Evolutionary conservation across 768 basidiomycete genomes (phyloP), one percentile per base, ranked within the genome.

Genomic region (Exsudoporus frostii): DNA sequence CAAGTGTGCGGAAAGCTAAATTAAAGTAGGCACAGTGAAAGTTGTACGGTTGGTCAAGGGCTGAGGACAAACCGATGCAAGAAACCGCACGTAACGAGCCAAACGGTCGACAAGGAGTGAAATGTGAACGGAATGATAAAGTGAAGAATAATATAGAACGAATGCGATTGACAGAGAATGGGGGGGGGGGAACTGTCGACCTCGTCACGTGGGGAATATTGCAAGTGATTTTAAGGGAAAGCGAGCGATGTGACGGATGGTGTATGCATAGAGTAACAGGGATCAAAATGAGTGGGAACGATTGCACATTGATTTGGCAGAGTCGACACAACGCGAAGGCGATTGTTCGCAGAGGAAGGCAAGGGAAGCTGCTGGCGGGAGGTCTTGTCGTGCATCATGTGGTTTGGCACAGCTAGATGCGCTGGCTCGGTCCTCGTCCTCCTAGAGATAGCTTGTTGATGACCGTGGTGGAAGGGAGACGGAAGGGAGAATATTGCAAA

Each of bases 61-160:
- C 45, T 24, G 34, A 48, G 22, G 55, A 66, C 66, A 58, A 65
- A 64, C 64, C 61, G 58, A 61, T 50, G 62, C 66, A 72, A 70
- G 56, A 63, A 66, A 65, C 61, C 65, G 58, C 67, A 63, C 63
- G 69, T 57, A 61, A 71, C 69, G 66, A 57, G 62, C 64, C 67
- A 64, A 64, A 63, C 60, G 64, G 65, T 65, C 74, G 65, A 72
- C 70, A 71, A 64, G 61, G 66, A 61, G 56, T 53, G 60, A 62
- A 55, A 49, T 57, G 54, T 59, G 58, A 70, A 76, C 73, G 73
- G 75, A 75, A 76, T 73, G 78, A 84, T 88, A 86, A 87, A 78
- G 75, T 85, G 85, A 86, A 82, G 79, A 88, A 89, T 89, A 89
- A 90, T 81, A 83, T 76, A 81, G 76, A 77, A 82, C 73, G 76